phyloP scores from a whole-genome alignment of 106 monocot genomes.

The Alisma plantagoaquatica region DNA sequence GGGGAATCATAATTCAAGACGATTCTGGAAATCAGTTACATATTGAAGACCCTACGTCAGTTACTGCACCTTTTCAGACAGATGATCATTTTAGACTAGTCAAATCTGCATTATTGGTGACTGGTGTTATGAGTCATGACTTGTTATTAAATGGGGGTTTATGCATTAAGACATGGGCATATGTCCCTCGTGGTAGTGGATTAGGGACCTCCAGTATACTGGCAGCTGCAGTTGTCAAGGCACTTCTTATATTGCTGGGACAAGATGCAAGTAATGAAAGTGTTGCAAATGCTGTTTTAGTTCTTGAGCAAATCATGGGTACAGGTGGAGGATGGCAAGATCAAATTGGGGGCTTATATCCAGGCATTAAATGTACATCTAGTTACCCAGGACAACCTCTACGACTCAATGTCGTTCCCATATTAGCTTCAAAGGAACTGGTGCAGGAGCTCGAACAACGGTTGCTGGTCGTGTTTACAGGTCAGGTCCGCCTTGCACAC shows the following conservation, averaged over 20 bases:
- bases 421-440: conserved; percentile 46
- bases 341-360: conserved; percentile 92
- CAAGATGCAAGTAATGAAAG: conserved; percentile 82
- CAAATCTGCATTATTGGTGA: conserved; percentile 78
- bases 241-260: conserved; percentile 68
- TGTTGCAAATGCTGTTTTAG: conserved; percentile 86
- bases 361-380: conserved; percentile 81
- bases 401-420: conserved; percentile 59
- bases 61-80: conserved; percentile 48
- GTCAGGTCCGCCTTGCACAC: conserved; percentile 88
- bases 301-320: conserved; percentile 90
- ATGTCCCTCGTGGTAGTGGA: conserved; percentile 94
- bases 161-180: conserved; percentile 64
- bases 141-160: conserved; percentile 37
- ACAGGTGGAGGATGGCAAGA: conserved; percentile 99
- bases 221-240: conserved; percentile 92
- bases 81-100: conserved; percentile 85
- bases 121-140: conserved; percentile 38
- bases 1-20: conserved; percentile 59
- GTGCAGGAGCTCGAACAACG: conserved; percentile 58
- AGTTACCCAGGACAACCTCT: conserved; percentile 82
- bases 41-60: conserved; percentile 49
- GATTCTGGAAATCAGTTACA: conserved; percentile 48
- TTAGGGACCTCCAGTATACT: conserved; percentile 96
- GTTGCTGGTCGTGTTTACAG: conserved; percentile 87